Percentiles rank a stretch among this genome's conserved stretches.
Conservation (phyloP, 305 asterid genomes). For the Stenogyne calaminthoides region DNA sequence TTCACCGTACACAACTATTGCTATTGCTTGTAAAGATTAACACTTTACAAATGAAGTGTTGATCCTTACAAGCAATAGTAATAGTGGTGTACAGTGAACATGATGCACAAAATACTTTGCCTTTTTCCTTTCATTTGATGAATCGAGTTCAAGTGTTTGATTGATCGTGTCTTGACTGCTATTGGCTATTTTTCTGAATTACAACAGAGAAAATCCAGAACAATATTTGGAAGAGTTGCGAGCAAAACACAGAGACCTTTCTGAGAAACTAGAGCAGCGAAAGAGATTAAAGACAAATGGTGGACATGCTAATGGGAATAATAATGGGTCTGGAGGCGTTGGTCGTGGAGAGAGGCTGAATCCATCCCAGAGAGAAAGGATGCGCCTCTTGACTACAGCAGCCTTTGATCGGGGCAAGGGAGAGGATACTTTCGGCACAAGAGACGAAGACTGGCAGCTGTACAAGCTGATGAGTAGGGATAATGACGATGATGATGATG, state of each 20-base stretch:
- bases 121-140: background rate
- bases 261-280: slow-evolving; percentile 85
- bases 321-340: slow-evolving; percentile 80
- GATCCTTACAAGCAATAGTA: too few relatives aligned
- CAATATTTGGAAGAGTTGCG: slow-evolving; percentile 85
- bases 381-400: slow-evolving; percentile 95
- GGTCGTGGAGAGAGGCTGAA: slow-evolving; percentile 97
- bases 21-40: too few relatives aligned
- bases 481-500: slow-evolving; percentile 90
- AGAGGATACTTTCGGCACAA: slow-evolving; percentile 93
- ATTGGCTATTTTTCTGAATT: slow-evolving; percentile 4
- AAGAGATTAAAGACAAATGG: slow-evolving; percentile 81
- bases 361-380: slow-evolving; percentile 91
- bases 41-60: too few relatives aligned
- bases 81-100: too few relatives aligned
- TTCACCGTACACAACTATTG: too few relatives aligned
- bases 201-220: slow-evolving; percentile 81
- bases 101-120: too few relatives aligned
- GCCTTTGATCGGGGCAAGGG: slow-evolving; percentile 99
- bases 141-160: background rate
- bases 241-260: slow-evolving; percentile 71
- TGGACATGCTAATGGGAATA: slow-evolving; percentile 69
- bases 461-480: slow-evolving; percentile 95
- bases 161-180: background rate
- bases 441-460: slow-evolving; percentile 98